phyloP scores from a whole-genome alignment of 345 rosid genomes.

The Ceriops tagal region DNA sequence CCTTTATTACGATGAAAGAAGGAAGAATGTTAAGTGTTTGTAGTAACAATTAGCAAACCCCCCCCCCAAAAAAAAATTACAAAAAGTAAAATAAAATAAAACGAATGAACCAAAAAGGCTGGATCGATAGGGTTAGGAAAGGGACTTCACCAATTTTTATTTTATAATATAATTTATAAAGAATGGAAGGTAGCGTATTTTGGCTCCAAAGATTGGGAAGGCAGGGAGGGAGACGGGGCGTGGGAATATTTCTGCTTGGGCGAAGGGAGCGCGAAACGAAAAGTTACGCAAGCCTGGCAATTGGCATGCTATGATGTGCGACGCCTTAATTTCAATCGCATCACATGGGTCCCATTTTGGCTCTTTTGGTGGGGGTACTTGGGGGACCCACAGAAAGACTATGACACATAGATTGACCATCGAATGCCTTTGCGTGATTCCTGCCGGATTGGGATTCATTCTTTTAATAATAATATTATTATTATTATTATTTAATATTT shows the following conservation, averaged over 20 bases:
- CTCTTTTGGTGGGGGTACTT: too few relatives aligned
- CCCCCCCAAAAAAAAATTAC: not conserved
- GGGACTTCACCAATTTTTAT: not conserved
- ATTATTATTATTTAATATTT: too few relatives aligned
- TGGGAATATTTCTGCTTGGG: not conserved
- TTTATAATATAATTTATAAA: not conserved
- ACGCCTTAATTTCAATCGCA: not conserved
- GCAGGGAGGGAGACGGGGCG: constrained; percentile 9
- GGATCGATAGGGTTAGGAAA: too few relatives aligned
- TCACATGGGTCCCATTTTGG: not conserved
- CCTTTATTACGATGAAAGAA: not conserved
- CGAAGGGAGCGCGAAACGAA: constrained; percentile 2
- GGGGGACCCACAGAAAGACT: too few relatives aligned
- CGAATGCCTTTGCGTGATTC: too few relatives aligned
- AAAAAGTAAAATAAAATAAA: not conserved
- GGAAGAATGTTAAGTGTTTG: too few relatives aligned
- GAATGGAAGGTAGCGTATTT: not conserved
- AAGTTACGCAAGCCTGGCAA: not conserved
- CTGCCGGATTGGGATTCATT: too few relatives aligned
- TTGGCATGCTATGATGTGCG: not conserved
- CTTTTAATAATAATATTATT: too few relatives aligned
- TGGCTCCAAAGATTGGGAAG: constrained; percentile 18
- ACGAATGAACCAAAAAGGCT: not conserved
- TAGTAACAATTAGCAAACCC: not conserved
- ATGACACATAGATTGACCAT: too few relatives aligned